A percentile compares a stretch with the other conserved stretches of the same genome.
Conservation (phyloP, 2,329 filamentous ascomycete genomes). For the Hysterium pulicare region DNA sequence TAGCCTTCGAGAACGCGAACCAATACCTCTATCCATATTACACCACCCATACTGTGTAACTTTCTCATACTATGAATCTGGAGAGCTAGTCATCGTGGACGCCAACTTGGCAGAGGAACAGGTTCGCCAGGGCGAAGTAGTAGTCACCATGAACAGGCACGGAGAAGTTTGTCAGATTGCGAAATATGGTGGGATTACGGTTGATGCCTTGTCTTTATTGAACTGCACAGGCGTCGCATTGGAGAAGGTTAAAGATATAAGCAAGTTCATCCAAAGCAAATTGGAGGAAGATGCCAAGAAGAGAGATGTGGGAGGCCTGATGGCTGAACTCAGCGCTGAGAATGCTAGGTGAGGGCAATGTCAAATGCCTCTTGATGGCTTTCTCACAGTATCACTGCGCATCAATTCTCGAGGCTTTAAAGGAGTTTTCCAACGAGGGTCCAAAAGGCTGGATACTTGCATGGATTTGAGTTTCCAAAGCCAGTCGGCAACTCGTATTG, state of each 20-base stretch:
- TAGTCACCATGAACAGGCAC: conserved; percentile 82
- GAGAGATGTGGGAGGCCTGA: conserved; percentile 73
- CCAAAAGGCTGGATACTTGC: too few relatives aligned
- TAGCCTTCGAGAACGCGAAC: conserved; percentile 79
- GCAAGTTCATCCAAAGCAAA: conserved; percentile 66
- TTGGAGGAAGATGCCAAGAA: conserved; percentile 75
- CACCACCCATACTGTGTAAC: conserved; percentile 91
- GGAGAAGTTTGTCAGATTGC: conserved; percentile 89
- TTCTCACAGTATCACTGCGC: too few relatives aligned
- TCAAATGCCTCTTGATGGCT: too few relatives aligned
- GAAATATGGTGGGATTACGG: conserved; percentile 79
- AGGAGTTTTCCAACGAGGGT: too few relatives aligned
- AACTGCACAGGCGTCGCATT: conserved; percentile 72
- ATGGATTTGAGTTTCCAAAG: too few relatives aligned
- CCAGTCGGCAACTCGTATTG: too few relatives aligned
- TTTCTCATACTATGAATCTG: conserved; percentile 78
- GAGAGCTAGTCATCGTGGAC: conserved; percentile 69
- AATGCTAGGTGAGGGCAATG: conserved; percentile 65
- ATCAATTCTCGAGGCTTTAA: too few relatives aligned
- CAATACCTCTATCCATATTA: conserved; percentile 83
- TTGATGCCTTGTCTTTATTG: conserved; percentile 76
- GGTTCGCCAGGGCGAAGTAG: conserved; percentile 67
- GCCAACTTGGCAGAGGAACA: conserved; percentile 73
- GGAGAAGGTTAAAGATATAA: conserved; percentile 76
- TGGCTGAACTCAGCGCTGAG: conserved; percentile 77